These are phyloP conservation scores for Ceratocystis diversiconidia DNA, from an alignment of 2,329 filamentous ascomycete species.

Conservation along the genomic window DNA sequence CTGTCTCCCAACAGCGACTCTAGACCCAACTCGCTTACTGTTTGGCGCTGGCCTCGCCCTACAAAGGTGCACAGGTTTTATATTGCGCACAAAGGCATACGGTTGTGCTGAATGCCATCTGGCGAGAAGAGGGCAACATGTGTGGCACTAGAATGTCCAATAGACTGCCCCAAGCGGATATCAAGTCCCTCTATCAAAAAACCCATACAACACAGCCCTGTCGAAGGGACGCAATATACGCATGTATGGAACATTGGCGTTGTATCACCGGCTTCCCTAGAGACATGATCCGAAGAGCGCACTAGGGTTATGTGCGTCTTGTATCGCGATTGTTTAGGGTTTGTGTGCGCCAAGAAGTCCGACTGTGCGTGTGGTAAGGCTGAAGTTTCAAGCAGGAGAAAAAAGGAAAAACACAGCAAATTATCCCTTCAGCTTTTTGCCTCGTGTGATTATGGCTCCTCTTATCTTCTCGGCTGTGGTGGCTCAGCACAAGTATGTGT, in stretches of 20 bases:
- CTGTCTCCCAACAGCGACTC: background rate
- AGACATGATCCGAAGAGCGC: background rate
- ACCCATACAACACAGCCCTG: background rate
- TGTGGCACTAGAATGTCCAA: background rate
- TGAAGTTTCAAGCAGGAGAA: background rate
- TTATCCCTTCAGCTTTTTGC: background rate
- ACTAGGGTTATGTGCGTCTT: background rate
- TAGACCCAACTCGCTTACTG: background rate
- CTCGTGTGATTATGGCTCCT: background rate
- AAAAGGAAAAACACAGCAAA: background rate
- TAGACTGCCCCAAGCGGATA: background rate
- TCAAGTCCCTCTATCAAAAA: background rate
- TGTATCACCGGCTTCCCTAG: background rate
- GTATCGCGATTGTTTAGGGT: background rate
- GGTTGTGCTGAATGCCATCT: no score
- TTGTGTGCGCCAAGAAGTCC: background rate
- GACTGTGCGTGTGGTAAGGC: background rate
- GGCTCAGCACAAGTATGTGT: background rate
- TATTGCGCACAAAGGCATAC: background rate
- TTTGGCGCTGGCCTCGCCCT: background rate
- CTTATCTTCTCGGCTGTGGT: background rate
- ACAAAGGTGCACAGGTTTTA: background rate
- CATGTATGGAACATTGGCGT: background rate
- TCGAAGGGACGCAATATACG: background rate
- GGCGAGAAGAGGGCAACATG: background rate